A percentile compares a stretch with the other conserved stretches of the same genome.
Evolutionary conservation across 2,329 filamentous ascomycete genomes (phyloP).

Genomic region (Trichoderma brevicompactum): DNA sequence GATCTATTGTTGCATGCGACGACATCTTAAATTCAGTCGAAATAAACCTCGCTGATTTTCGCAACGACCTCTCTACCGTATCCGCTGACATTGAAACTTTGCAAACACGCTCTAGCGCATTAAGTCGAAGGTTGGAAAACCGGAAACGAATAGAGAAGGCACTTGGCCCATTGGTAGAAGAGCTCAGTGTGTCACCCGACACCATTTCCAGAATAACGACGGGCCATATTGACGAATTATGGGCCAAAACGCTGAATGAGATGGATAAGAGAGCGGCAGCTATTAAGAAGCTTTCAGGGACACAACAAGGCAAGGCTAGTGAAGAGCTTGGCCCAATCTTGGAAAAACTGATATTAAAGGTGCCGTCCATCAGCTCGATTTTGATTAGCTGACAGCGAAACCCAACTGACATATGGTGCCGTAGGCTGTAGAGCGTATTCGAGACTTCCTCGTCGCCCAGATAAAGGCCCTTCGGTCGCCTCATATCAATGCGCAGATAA

Average conservation of each 20-base stretch:
- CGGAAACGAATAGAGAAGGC: conserved; percentile 87
- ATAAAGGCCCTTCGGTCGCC: conserved; percentile 93
- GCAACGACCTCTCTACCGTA: conserved; percentile 87
- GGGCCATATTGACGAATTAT: conserved; percentile 85
- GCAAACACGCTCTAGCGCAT: conserved; percentile 79
- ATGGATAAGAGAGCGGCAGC: conserved; percentile 76
- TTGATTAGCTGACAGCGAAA: conserved; percentile 22
- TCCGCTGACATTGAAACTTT: conserved; percentile 94
- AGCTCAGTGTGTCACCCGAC: conserved; percentile 83
- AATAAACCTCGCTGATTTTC: conserved; percentile 87
- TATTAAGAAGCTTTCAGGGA: conserved; percentile 70
- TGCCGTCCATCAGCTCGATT: conserved; percentile 40
- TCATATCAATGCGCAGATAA: conserved; percentile 95
- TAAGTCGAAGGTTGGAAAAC: conserved; percentile 87
- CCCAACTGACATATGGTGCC: background rate
- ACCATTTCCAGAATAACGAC: conserved; percentile 85
- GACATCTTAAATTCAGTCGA: conserved; percentile 93
- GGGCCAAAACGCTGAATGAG: conserved; percentile 81
- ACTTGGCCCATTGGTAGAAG: conserved; percentile 86
- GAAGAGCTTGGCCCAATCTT: conserved; percentile 85
- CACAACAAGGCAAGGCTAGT: conserved; percentile 71
- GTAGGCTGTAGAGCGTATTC: conserved; percentile 86
- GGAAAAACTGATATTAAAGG: conserved; percentile 81
- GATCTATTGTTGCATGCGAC: conserved; percentile 87
- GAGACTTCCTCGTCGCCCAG: conserved; percentile 91